Conservation (phyloP, 208 protist genomes). For the Leishmania gerbilli region DNA sequence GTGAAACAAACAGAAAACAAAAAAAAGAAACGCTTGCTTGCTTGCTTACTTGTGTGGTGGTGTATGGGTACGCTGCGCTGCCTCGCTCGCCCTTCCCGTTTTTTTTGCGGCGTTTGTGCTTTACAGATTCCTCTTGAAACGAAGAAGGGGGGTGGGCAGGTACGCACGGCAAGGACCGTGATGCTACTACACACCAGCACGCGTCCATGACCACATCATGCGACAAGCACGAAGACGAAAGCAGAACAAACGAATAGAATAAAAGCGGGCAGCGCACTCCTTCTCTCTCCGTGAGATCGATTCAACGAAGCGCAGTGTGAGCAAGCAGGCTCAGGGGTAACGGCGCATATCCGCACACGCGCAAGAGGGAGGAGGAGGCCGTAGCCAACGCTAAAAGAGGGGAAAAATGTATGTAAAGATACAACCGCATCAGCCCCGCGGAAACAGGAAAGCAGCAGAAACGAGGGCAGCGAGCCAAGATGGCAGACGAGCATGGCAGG, state of each 20-base stretch:
- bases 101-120: not conserved
- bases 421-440: not conserved
- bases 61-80: not conserved
- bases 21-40: not conserved
- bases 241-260: not conserved
- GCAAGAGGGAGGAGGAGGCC: not conserved
- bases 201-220: not conserved
- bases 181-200: not conserved
- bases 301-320: not conserved
- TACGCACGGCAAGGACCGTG: not conserved
- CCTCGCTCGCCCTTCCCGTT: not conserved
- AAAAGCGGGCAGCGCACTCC: not conserved
- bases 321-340: not conserved
- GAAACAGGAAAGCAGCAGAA: not conserved
- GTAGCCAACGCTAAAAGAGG: not conserved
- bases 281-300: not conserved
- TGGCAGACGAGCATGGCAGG: not conserved
- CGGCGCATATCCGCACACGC: not conserved
- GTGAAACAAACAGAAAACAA: not conserved
- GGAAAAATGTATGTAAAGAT: not conserved
- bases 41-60: not conserved
- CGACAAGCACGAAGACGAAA: not conserved
- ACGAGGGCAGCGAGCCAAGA: not conserved
- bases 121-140: too few relatives aligned
- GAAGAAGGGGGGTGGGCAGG: not conserved